A percentile compares a stretch with the other conserved stretches of the same genome.
Conservation (phyloP, 1,284 basidiomycete species). For the Fomitopsis schrenkii region DNA sequence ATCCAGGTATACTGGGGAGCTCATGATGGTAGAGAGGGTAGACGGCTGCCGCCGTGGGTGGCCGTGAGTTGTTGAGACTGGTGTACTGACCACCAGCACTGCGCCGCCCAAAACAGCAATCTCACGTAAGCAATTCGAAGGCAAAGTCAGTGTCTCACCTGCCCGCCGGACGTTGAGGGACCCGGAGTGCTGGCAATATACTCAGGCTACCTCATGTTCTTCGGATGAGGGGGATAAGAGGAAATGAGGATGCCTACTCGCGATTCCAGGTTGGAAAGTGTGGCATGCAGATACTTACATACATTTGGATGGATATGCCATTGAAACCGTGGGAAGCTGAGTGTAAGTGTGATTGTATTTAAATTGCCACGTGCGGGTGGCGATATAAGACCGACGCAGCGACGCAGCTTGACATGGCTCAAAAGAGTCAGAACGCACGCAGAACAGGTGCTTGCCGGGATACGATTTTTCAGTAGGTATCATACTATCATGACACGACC, state of each 20-base stretch:
- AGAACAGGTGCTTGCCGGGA: too few relatives aligned
- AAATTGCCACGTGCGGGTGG: too few relatives aligned
- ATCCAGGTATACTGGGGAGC: constrained; percentile 12
- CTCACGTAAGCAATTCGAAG: not conserved
- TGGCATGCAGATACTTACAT: too few relatives aligned
- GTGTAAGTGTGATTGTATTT: too few relatives aligned
- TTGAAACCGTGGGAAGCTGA: too few relatives aligned
- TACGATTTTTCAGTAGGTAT: too few relatives aligned
- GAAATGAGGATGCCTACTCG: not conserved
- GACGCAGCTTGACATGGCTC: too few relatives aligned
- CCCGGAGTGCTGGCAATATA: not conserved
- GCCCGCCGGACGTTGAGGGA: not conserved
- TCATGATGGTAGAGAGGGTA: constrained; percentile 18
- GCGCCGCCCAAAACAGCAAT: not conserved
- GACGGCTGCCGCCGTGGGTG: not conserved
- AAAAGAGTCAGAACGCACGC: too few relatives aligned
- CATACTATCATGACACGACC: too few relatives aligned
- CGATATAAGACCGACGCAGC: too few relatives aligned
- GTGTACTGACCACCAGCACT: constrained; percentile 1
- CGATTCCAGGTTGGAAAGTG: too few relatives aligned
- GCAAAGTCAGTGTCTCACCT: not conserved
- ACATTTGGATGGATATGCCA: too few relatives aligned
- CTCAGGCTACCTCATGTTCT: not conserved
- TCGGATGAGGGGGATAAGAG: not conserved
- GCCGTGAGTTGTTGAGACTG: not conserved